A percentile compares a stretch with the other conserved stretches of the same genome.
phyloP scores from a whole-genome alignment of 2,329 filamentous ascomycete species.

The Cercospora canescens region DNA sequence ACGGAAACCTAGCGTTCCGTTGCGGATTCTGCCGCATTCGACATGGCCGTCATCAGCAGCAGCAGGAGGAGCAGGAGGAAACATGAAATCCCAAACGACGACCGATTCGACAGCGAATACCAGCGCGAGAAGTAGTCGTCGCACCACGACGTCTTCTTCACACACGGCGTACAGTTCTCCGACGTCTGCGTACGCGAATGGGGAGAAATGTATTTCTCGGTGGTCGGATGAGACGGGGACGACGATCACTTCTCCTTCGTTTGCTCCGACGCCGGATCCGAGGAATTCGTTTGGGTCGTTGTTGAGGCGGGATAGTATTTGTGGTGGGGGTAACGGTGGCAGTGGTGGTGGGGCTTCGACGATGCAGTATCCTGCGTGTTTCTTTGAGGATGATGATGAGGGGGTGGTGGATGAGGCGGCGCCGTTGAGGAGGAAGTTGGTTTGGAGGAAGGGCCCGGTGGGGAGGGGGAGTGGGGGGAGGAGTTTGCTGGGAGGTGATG shows the following conservation, averaged over 20 bases:
- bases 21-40: slow-evolving; percentile 26
- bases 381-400: slow-evolving; percentile 34
- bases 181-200: background rate
- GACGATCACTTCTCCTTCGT: slow-evolving; percentile 27
- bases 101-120: background rate
- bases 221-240: slow-evolving; percentile 32
- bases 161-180: slow-evolving; percentile 9
- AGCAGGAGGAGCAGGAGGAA: background rate
- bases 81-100: background rate
- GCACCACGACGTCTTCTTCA: background rate
- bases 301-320: slow-evolving; percentile 18
- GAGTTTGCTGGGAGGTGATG: background rate
- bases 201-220: slow-evolving; percentile 6
- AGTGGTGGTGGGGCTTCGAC: background rate
- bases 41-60: background rate
- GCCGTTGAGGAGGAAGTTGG: slow-evolving; percentile 16
- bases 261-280: slow-evolving; percentile 20
- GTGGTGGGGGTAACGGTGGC: background rate
- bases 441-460: slow-evolving; percentile 18
- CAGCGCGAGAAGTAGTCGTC: background rate
- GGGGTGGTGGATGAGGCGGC: slow-evolving; percentile 25
- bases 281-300: slow-evolving; percentile 30
- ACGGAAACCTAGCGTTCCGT: slow-evolving; percentile 20
- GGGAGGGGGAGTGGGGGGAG: background rate
- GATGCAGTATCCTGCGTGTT: slow-evolving; percentile 32